phyloP scores from a whole-genome alignment of 768 basidiomycete genomes.

The Pleurotus eryngii region DNA sequence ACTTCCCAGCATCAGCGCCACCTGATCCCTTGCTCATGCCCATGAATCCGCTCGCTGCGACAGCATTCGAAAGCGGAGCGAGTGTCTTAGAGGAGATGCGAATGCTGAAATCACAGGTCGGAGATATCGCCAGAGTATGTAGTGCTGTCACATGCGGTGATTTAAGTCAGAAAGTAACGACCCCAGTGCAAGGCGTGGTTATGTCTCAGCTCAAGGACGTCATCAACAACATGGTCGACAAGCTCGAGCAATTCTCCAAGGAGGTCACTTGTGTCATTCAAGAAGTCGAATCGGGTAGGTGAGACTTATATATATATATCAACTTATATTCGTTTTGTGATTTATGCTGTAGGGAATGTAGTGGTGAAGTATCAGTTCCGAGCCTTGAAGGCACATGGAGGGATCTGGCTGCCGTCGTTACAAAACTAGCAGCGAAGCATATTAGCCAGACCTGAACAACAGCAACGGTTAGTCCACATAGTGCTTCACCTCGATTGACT shows the following conservation, averaged over 20 bases:
- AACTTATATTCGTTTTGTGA: slow-evolving; percentile 15
- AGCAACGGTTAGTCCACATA: slow-evolving; percentile 33
- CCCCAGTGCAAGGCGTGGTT: no score
- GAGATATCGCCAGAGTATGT: slow-evolving; percentile 68
- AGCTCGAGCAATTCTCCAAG: no score
- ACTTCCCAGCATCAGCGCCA: slow-evolving; percentile 9
- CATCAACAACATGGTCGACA: no score
- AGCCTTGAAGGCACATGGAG: slow-evolving; percentile 90
- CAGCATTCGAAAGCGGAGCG: slow-evolving; percentile 57
- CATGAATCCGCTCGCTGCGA: slow-evolving; percentile 24
- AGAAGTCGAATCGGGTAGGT: slow-evolving; percentile 53
- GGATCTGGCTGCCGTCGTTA: slow-evolving; percentile 77
- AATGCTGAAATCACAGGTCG: slow-evolving; percentile 63
- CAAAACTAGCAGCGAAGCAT: slow-evolving; percentile 74
- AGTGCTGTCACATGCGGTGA: slow-evolving; percentile 69
- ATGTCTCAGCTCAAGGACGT: no score
- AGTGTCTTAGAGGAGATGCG: slow-evolving; percentile 67
- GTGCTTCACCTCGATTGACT: background rate
- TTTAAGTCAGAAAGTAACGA: slow-evolving; percentile 46
- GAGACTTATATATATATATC: slow-evolving; percentile 9
- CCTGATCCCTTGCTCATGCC: slow-evolving; percentile 35
- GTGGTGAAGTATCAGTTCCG: slow-evolving; percentile 79
- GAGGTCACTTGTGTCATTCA: no score
- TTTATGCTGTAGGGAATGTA: slow-evolving; percentile 70
- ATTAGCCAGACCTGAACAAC: slow-evolving; percentile 86